Conservation (phyloP, 1,284 basidiomycete genomes). For the Austroboletus niveus region DNA sequence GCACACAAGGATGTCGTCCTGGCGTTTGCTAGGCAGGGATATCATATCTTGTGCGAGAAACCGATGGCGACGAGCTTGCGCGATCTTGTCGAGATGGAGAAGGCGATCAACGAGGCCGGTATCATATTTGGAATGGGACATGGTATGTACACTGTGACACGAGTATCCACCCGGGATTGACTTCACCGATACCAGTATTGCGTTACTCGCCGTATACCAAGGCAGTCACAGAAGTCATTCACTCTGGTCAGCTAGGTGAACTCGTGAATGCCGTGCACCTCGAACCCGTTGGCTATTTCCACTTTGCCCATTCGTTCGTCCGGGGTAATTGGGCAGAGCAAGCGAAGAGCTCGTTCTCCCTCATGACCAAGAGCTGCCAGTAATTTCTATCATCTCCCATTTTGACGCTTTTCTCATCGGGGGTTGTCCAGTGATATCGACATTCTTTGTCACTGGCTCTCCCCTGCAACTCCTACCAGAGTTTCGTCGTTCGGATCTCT, state of each 20-base stretch:
- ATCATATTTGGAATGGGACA: constrained; percentile 86
- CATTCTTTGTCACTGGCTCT: constrained; percentile 75
- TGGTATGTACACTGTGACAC: constrained; percentile 42
- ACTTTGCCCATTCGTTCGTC: constrained; percentile 85
- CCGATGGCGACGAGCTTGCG: constrained; percentile 78
- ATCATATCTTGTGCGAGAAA: constrained; percentile 88
- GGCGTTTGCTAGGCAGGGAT: constrained; percentile 77
- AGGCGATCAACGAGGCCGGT: constrained; percentile 61
- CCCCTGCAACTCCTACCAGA: constrained; percentile 57
- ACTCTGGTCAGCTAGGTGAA: constrained; percentile 68
- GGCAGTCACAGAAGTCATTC: constrained; percentile 68
- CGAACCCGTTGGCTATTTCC: constrained; percentile 77
- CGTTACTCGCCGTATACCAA: constrained; percentile 82
- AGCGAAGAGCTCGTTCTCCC: constrained; percentile 67
- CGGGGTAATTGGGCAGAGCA: constrained; percentile 80
- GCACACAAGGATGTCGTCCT: constrained; percentile 73
- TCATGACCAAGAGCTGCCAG: constrained; percentile 91
- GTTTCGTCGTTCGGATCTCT: constrained; percentile 85
- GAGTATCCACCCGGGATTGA: neutral
- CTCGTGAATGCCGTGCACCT: constrained; percentile 78
- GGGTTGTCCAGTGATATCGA: constrained; percentile 67
- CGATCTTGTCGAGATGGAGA: constrained; percentile 75
- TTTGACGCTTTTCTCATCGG: constrained; percentile 1
- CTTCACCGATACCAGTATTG: constrained; percentile 53
- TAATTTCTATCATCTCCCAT: constrained; percentile 31